Base-by-base conservation (phyloP, 2,329 filamentous ascomycete genomes). In the Fusarium palustre region DNA sequence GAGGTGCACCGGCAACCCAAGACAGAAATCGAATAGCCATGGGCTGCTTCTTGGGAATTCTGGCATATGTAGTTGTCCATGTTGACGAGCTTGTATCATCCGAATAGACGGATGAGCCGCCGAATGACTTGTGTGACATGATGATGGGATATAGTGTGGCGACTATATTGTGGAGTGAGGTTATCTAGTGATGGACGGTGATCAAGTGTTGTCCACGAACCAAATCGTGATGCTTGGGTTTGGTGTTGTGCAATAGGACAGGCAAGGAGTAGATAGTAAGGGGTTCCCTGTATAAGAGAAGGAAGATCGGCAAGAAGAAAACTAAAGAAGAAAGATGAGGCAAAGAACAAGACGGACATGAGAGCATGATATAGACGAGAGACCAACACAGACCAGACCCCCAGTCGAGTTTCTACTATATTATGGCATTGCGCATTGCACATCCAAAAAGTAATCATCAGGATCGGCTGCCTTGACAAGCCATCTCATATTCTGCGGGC, bases 1-100 rank as follows among this genome's bases (percentile, higher is more conserved):
- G 58, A 4, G 75, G 75, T 20, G 69, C 69, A 22, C 75, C 75
- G 11, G 73, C 73, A 20, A 70, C 73, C 74, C 72, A 77, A 9
- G 68, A 74, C 42, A 77, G 56, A 55, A 77, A 76, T 3, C 72
- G 59, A 3, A 77, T 63, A 28, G 69, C 52, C 52, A 56, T 55
- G 41, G 70, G 53, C 36, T 68, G 73, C 55, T 70, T 70, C 58
- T 71, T 75, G 42, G 75, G 74, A 10, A 77, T 60, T 38, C 50
- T 70, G 36, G 53, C 59, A 66, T 76, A 72, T 22, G 68, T 66
- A 46, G 65, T 69, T 22, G 70, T 72, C 73, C 74, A 76, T 30
- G 67, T 48, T 28, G 74, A 73, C 18, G 73, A 74, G 55, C 57
- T 64, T 54, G 63, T 69, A 57, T 74, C 63, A 61, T 72, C 63